Conservation (phyloP, 1,284 basidiomycete species). For the Inonotus hispidus region DNA sequence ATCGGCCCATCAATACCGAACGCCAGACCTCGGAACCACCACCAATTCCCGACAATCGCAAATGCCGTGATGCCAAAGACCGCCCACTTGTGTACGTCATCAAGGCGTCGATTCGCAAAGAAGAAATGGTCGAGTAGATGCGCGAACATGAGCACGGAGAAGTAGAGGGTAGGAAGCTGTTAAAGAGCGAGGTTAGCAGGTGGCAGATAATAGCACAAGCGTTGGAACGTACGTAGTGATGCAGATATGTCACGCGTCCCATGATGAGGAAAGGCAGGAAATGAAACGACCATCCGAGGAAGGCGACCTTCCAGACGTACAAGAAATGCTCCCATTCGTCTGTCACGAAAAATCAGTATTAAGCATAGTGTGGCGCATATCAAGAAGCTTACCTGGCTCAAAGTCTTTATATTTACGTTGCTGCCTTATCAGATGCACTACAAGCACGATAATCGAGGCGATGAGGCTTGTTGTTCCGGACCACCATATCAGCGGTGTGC, state of each 20-base stretch:
- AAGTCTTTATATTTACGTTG: slow-evolving; percentile 92
- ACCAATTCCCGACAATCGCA: slow-evolving; percentile 75
- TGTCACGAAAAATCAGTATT: slow-evolving; percentile 21
- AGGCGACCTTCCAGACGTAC: slow-evolving; percentile 88
- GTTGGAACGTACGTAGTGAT: slow-evolving; percentile 68
- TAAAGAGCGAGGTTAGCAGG: slow-evolving; percentile 4
- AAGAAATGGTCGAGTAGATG: slow-evolving; percentile 92
- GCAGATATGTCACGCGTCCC: slow-evolving; percentile 89
- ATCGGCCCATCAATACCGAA: slow-evolving; percentile 88
- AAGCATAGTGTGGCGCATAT: slow-evolving; percentile 6
- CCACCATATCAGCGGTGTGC: slow-evolving; percentile 95
- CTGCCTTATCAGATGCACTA: slow-evolving; percentile 74
- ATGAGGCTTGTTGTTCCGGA: slow-evolving; percentile 65
- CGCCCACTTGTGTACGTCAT: slow-evolving; percentile 61
- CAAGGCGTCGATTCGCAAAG: slow-evolving; percentile 67
- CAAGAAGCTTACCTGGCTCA: slow-evolving; percentile 58
- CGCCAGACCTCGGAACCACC: slow-evolving; percentile 89
- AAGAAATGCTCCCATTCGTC: slow-evolving; percentile 93
- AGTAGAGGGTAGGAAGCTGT: slow-evolving; percentile 92
- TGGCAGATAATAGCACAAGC: background rate
- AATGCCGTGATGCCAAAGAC: slow-evolving; percentile 60
- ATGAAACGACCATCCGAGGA: slow-evolving; percentile 91
- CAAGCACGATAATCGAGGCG: slow-evolving; percentile 48
- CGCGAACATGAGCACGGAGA: slow-evolving; percentile 87
- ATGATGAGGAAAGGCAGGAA: slow-evolving; percentile 93